Evolutionary conservation across 2,329 filamentous ascomycete species (phyloP).

Genomic region (Talaromyces pinophilus): DNA sequence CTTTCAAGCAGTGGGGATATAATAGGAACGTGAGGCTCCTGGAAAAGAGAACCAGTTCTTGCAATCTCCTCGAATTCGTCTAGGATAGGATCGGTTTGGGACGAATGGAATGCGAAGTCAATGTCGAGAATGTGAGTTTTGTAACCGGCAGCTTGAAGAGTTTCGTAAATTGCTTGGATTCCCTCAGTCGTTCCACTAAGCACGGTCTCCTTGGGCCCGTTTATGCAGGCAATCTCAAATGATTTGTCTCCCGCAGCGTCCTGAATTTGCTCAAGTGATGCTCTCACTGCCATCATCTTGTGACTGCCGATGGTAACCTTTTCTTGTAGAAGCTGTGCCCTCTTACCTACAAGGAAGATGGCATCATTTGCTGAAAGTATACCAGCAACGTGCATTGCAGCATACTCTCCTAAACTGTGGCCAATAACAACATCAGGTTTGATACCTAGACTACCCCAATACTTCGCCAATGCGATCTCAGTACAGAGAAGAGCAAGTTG

Average conservation of each 20-base stretch:
- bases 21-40: conserved; percentile 44
- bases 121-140: conserved; percentile 65
- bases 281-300: conserved; percentile 61
- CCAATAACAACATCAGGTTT: conserved; percentile 31
- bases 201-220: conserved; percentile 73
- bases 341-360: conserved; percentile 68
- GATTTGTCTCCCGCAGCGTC: conserved; percentile 46
- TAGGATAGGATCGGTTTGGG: conserved; percentile 64
- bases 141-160: conserved; percentile 58
- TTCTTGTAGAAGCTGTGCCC: conserved; percentile 65
- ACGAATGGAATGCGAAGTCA: conserved; percentile 67
- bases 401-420: conserved; percentile 45
- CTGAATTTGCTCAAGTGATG: conserved; percentile 44
- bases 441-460: conserved; percentile 37
- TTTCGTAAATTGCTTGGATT: conserved; percentile 48
- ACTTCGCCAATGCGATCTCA: conserved; percentile 46
- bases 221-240: conserved; percentile 69
- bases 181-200: conserved; percentile 63
- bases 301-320: conserved; percentile 68
- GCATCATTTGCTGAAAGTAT: conserved; percentile 39
- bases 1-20: conserved; percentile 50
- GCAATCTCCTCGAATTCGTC: conserved; percentile 60
- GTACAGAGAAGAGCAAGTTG: conserved; percentile 46
- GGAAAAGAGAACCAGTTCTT: conserved; percentile 40
- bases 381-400: conserved; percentile 39